Evolutionary conservation across 805 yeast genomes (phyloP).

Genomic region (Candida bentonensis): DNA sequence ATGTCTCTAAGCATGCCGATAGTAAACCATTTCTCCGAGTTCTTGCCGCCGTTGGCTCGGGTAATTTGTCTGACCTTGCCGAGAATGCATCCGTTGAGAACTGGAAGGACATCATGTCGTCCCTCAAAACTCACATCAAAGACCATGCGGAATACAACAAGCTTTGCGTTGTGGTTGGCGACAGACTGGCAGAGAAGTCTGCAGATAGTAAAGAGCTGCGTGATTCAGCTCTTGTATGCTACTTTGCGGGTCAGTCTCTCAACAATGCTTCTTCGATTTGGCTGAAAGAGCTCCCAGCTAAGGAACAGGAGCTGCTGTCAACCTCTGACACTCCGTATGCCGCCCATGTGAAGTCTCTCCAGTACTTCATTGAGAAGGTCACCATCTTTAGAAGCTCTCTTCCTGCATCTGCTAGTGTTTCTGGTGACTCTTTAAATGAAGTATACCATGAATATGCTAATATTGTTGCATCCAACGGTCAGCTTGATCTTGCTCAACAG

Average conservation of each 20-base stretch:
- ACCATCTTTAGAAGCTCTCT: constrained; percentile 49
- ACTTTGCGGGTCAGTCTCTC: constrained; percentile 66
- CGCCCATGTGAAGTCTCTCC: constrained; percentile 72
- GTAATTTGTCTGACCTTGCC: constrained; percentile 51
- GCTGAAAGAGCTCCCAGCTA: constrained; percentile 54
- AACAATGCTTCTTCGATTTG: constrained; percentile 72
- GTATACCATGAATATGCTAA: constrained; percentile 73
- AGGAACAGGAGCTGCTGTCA: constrained; percentile 28
- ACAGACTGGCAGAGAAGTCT: constrained; percentile 41
- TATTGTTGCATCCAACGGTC: constrained; percentile 67
- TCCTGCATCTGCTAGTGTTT: constrained; percentile 16
- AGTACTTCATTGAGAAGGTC: constrained; percentile 71
- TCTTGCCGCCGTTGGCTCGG: constrained; percentile 47
- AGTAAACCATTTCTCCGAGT: constrained; percentile 55
- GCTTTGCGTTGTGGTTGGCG: constrained; percentile 59
- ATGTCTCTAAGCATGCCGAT: constrained; percentile 43
- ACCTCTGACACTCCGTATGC: constrained; percentile 48
- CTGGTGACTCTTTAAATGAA: constrained; percentile 28
- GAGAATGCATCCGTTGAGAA: constrained; percentile 59
- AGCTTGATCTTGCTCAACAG: constrained; percentile 64
- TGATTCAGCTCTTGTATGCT: constrained; percentile 63
- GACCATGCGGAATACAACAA: constrained; percentile 32
- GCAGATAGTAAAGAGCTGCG: constrained; percentile 27
- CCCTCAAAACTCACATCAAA: constrained; percentile 43
- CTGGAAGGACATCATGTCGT: constrained; percentile 74